phyloP scores from a whole-genome alignment of 2,329 filamentous ascomycete species.

The Diaporthe citriasiana region DNA sequence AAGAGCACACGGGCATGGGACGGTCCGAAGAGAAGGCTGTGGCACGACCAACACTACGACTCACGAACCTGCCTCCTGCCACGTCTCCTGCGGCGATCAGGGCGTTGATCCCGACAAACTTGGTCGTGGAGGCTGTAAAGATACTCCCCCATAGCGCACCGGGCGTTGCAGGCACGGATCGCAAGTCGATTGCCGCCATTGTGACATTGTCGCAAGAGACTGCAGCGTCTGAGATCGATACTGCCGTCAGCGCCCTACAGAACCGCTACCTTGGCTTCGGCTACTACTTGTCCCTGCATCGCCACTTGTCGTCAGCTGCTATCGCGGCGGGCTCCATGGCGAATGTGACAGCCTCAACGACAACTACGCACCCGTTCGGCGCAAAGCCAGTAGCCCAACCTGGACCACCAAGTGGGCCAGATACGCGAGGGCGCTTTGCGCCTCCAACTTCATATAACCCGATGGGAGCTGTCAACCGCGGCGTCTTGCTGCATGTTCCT shows the following conservation, averaged over 20 bases:
- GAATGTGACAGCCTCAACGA: constrained; percentile 59
- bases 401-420: constrained; percentile 47
- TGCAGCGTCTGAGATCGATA: constrained; percentile 85
- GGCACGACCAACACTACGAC: constrained; percentile 73
- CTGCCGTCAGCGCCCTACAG: constrained; percentile 81
- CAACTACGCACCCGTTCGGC: constrained; percentile 79
- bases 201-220: constrained; percentile 86
- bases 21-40: constrained; percentile 70
- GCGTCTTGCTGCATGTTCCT: constrained; percentile 73
- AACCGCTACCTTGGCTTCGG: constrained; percentile 89
- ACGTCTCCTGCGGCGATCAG: constrained; percentile 73
- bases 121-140: constrained; percentile 81
- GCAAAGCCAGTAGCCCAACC: constrained; percentile 73
- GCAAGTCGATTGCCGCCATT: constrained; percentile 82
- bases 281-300: constrained; percentile 83
- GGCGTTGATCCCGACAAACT: constrained; percentile 68
- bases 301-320: constrained; percentile 86
- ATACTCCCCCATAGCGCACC: constrained; percentile 71
- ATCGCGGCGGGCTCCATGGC: constrained; percentile 55
- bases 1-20: constrained; percentile 59
- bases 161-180: constrained; percentile 67
- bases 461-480: constrained; percentile 58
- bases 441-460: constrained; percentile 79
- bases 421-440: constrained; percentile 70
- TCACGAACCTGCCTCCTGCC: constrained; percentile 72